phyloP scores from a whole-genome alignment of 2,329 filamentous ascomycete species.

The Helotiales sp. region DNA sequence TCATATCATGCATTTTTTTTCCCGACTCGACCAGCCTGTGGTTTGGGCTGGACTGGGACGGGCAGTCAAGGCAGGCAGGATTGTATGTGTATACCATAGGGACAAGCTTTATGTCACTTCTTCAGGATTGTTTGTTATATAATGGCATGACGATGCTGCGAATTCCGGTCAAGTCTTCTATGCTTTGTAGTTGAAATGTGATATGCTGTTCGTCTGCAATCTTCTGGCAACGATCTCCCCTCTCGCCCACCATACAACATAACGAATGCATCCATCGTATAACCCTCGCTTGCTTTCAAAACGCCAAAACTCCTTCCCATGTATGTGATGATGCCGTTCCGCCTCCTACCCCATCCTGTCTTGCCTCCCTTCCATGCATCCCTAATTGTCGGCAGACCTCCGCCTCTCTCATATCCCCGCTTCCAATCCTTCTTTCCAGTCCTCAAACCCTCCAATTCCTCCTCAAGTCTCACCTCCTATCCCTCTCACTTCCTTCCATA shows the following conservation, averaged over 20 bases:
- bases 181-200: too few species aligned
- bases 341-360: background rate
- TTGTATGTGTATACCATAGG: constrained; percentile 1
- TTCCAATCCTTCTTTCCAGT: background rate
- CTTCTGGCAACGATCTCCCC: background rate
- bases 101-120: background rate
- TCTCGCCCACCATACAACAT: background rate
- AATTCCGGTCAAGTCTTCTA: too few species aligned
- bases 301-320: background rate
- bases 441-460: background rate
- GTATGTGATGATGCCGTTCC: background rate
- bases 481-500: background rate
- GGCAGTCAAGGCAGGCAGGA: background rate
- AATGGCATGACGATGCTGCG: background rate
- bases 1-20: background rate
- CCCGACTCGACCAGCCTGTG: background rate
- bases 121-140: constrained; percentile 3
- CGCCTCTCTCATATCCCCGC: background rate
- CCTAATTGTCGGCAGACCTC: too few species aligned
- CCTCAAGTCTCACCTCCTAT: background rate
- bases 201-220: background rate
- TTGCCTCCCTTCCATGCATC: background rate
- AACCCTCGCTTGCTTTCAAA: background rate
- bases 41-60: background rate
- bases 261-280: too few species aligned